A percentile compares a stretch with the other conserved stretches of the same genome.
phyloP scores from a whole-genome alignment of 108 stramenopile genomes.

The Cylindrotheca fusiformis region DNA sequence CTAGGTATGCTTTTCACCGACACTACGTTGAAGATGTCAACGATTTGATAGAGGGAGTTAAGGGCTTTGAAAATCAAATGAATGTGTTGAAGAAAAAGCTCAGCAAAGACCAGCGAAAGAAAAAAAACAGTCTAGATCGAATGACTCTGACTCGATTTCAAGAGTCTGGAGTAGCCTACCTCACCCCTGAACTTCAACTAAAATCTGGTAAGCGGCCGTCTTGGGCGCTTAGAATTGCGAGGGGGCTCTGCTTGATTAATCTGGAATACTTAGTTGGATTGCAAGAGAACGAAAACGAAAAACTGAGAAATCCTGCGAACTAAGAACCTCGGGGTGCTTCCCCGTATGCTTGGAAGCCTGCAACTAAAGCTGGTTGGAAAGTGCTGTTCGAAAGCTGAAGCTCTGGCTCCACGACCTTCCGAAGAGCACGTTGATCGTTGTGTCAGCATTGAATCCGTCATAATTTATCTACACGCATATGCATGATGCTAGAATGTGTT shows the following conservation, averaged over 20 bases:
- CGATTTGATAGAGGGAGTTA: slow-evolving; percentile 7
- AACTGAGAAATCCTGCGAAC: neutral
- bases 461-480: no score
- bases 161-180: neutral
- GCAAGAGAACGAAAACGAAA: neutral
- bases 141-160: neutral
- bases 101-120: neutral
- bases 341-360: no score
- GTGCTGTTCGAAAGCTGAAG: no score
- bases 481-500: no score
- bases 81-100: slow-evolving; percentile 10
- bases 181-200: neutral
- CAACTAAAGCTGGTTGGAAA: no score
- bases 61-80: slow-evolving; percentile 12
- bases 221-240: neutral
- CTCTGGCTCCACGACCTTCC: no score
- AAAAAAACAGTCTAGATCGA: neutral
- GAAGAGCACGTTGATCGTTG: no score
- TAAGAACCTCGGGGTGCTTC: no score
- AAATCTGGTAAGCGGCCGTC: neutral
- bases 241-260: neutral
- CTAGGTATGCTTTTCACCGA: slow-evolving; percentile 37
- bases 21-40: slow-evolving; percentile 36
- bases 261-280: neutral
- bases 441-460: no score